Percentiles rank a stretch among this genome's conserved stretches.
phyloP scores from a whole-genome alignment of 192 early-diverging fungal species.

The Coemansia sp. region DNA sequence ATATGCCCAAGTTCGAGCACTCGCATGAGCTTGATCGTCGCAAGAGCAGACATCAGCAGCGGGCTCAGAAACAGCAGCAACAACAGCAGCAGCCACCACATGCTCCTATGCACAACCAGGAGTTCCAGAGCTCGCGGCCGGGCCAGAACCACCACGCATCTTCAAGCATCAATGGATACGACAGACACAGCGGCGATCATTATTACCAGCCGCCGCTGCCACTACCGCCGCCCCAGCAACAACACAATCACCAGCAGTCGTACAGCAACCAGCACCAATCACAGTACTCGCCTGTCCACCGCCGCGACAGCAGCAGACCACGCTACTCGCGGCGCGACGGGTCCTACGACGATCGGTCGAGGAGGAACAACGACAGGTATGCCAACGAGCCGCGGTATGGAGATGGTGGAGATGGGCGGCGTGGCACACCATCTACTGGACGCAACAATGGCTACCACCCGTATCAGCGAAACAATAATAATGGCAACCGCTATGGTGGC shows the following conservation, averaged over 20 bases:
- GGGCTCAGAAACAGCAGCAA: constrained; percentile 9
- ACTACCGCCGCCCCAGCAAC: not conserved
- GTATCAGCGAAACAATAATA: constrained; percentile 19
- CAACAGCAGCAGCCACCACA: constrained; percentile 8
- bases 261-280: constrained; percentile 18
- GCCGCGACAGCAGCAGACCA: constrained; percentile 19
- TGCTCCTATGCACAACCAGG: constrained; percentile 14
- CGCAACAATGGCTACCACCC: constrained; percentile 37
- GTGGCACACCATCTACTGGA: constrained; percentile 3
- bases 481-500: constrained; percentile 3
- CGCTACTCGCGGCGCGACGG: constrained; percentile 36
- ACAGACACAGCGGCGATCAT: not conserved
- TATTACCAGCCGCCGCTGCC: constrained; percentile 2
- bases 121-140: constrained; percentile 10
- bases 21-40: constrained; percentile 78
- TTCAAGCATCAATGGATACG: not conserved
- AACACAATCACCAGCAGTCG: constrained; percentile 8
- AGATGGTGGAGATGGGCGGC: constrained; percentile 3
- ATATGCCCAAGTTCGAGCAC: constrained; percentile 74
- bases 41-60: constrained; percentile 40
- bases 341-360: constrained; percentile 11
- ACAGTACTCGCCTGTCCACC: constrained; percentile 35
- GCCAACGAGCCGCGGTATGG: constrained; percentile 2
- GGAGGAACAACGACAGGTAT: constrained; percentile 32
- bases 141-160: not conserved